Evolutionary conservation across 2,329 filamentous ascomycete genomes (phyloP).

Genomic region (Pseudogymnoascus sp.): DNA sequence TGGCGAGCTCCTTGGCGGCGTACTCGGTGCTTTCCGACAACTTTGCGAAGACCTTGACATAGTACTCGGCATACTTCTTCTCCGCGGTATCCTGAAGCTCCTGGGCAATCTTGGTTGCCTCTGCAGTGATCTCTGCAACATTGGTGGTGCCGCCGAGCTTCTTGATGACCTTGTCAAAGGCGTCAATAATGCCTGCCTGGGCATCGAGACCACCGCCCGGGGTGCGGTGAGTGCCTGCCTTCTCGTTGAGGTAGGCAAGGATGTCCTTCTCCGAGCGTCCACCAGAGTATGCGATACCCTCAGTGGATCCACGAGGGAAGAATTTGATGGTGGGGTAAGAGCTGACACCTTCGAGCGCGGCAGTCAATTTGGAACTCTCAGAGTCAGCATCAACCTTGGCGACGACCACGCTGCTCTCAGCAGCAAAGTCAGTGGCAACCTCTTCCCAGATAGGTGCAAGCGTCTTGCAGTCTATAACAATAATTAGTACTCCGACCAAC

Average conservation of each 20-base stretch:
- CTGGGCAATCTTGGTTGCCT: conserved; percentile 64
- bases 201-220: conserved; percentile 72
- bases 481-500: conserved; percentile 14
- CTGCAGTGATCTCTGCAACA: conserved; percentile 55
- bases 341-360: conserved; percentile 66
- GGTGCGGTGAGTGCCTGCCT: conserved; percentile 78
- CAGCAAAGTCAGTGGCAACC: conserved; percentile 70
- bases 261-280: conserved; percentile 70
- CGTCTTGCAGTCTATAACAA: conserved; percentile 77
- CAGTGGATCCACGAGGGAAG: conserved; percentile 78
- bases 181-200: conserved; percentile 72
- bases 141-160: conserved; percentile 56
- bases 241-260: conserved; percentile 74
- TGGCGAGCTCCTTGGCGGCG: conserved; percentile 74
- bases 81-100: conserved; percentile 52
- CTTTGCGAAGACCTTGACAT: conserved; percentile 85
- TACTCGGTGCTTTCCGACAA: conserved; percentile 68
- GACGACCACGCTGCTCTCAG: conserved; percentile 71
- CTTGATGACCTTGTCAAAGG: conserved; percentile 66
- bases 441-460: conserved; percentile 87
- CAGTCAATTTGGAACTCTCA: conserved; percentile 71
- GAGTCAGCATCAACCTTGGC: conserved; percentile 95
- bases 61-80: conserved; percentile 85
- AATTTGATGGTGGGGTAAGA: conserved; percentile 97
- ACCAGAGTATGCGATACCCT: conserved; percentile 62